Conservation (phyloP, 1,284 basidiomycete genomes). For the Marasmius oreades region DNA sequence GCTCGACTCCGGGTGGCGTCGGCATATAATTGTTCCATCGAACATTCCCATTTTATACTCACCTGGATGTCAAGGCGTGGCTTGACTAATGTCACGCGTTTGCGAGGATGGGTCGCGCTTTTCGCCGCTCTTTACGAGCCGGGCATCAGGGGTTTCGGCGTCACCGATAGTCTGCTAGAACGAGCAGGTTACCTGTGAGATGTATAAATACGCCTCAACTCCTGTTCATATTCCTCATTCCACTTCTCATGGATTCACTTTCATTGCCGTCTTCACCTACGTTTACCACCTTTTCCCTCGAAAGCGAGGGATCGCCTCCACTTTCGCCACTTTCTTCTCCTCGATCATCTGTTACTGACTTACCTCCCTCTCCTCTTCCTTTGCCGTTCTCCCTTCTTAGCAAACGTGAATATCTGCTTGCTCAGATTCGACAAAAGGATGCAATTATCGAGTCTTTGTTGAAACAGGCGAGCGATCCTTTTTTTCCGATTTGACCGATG, state of each 20-base stretch:
- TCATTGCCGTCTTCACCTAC: slow-evolving; percentile 15
- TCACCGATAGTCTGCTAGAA: background rate
- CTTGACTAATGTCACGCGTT: background rate
- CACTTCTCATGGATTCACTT: slow-evolving; percentile 10
- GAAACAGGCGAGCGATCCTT: slow-evolving; percentile 54
- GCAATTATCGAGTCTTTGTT: slow-evolving; percentile 76
- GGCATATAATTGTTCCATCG: background rate
- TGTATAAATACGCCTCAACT: background rate
- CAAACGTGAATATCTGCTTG: slow-evolving; percentile 77
- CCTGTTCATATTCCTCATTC: slow-evolving; percentile 13
- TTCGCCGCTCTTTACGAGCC: background rate
- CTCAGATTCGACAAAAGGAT: slow-evolving; percentile 81
- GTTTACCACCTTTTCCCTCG: background rate
- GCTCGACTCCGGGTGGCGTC: background rate
- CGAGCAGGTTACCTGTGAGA: background rate
- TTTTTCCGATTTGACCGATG: slow-evolving; percentile 10
- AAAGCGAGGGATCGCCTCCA: slow-evolving; percentile 4
- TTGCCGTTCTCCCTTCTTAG: slow-evolving; percentile 40
- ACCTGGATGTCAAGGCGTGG: background rate
- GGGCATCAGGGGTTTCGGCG: background rate
- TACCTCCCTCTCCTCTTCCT: slow-evolving; percentile 25
- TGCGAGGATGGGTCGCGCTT: background rate
- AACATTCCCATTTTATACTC: background rate
- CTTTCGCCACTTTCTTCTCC: slow-evolving; percentile 25
- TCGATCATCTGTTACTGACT: slow-evolving; percentile 10